A percentile compares a stretch with the other conserved stretches of the same genome.
These are phyloP conservation scores for Oidium heveae DNA, from an alignment of 2,329 filamentous ascomycete genomes.

Conservation along the genomic window DNA sequence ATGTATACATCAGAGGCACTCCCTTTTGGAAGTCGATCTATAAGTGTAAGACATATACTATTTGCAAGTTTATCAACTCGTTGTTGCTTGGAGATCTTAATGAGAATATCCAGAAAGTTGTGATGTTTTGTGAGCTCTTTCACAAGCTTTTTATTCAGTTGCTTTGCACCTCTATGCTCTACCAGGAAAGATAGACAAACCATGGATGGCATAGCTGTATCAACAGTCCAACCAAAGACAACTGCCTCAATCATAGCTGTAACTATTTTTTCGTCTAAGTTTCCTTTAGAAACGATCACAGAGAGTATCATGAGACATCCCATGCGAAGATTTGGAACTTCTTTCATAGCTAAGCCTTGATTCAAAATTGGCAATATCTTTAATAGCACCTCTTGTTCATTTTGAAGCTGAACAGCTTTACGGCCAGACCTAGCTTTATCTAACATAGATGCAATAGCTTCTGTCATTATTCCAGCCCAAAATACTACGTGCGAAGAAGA, in stretches of 20 bases:
- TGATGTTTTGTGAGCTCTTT: slow-evolving; percentile 41
- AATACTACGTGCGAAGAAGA: slow-evolving; percentile 63
- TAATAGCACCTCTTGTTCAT: slow-evolving; percentile 53
- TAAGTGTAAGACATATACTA: slow-evolving; percentile 40
- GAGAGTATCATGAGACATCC: slow-evolving; percentile 81
- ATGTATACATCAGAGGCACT: slow-evolving; percentile 29
- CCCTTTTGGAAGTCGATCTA: slow-evolving; percentile 35
- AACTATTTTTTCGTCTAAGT: slow-evolving; percentile 55
- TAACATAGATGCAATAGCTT: slow-evolving; percentile 62
- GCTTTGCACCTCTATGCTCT: slow-evolving; percentile 47
- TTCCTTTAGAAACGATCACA: slow-evolving; percentile 61
- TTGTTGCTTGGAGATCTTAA: slow-evolving; percentile 36
- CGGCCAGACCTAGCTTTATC: slow-evolving; percentile 55
- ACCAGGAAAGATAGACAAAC: slow-evolving; percentile 61
- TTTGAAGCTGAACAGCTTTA: slow-evolving; percentile 48
- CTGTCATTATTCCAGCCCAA: slow-evolving; percentile 72
- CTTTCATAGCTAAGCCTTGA: slow-evolving; percentile 49
- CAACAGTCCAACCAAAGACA: slow-evolving; percentile 46
- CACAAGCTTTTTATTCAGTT: slow-evolving; percentile 43
- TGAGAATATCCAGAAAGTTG: slow-evolving; percentile 31
- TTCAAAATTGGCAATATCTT: slow-evolving; percentile 45
- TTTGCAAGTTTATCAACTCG: slow-evolving; percentile 46
- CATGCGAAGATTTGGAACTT: slow-evolving; percentile 54
- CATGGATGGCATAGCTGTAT: slow-evolving; percentile 48
- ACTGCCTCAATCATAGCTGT: slow-evolving; percentile 77